Evolutionary conservation across 345 rosid species (phyloP), one percentile per base, ranked within the genome.

Genomic region (Lepidium didymum): DNA sequence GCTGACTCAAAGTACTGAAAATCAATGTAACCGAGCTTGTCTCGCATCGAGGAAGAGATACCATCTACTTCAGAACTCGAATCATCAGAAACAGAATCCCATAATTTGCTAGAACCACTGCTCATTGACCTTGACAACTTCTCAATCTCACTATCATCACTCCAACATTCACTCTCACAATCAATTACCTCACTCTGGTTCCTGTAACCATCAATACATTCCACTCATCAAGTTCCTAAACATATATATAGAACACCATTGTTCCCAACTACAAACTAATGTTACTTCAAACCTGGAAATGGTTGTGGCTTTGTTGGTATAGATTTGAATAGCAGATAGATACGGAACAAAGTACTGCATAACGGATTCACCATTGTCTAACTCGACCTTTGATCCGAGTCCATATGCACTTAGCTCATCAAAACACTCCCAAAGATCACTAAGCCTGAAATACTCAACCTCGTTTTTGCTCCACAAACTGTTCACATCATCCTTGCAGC

Each of bases 381-480:
- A 51, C 3, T 50, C 60, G 4, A 90, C 76, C 0, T 70, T 67
- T 11, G 79, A 64, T 15, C 89, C 85, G 12, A 71, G 77, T 43
- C 97, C 93, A 58, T 82, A 91, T 4, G 96, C 96, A 55, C 97
- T 85, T 82, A 81, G 83, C 76, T 91, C 97, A 49, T 80, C 76
- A 35, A 77, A 87, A 79, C 84, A 80, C 19, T 75, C 71, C 97
- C 96, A 91, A 3, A 88, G 84, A 77, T 91, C 93, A n/a, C 77
- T 78, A 62, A 91, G 71, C 8, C 38, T 80, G 68, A 82, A 88
- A 74, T 75, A 86, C 21, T 84, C 82, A 29, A 79, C 72, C 13
- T 33, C 54, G 12, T 86, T 85, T 76, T 80, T 85, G 15, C 78
- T 81, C 88, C 87, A 84, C 10, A 79, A 69, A 58, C 80, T 77